A percentile compares a stretch with the other conserved stretches of the same genome.
Evolutionary conservation across 495 filamentous ascomycete genomes (phyloP).

Genomic region (Aspergillus nidulans): DNA sequence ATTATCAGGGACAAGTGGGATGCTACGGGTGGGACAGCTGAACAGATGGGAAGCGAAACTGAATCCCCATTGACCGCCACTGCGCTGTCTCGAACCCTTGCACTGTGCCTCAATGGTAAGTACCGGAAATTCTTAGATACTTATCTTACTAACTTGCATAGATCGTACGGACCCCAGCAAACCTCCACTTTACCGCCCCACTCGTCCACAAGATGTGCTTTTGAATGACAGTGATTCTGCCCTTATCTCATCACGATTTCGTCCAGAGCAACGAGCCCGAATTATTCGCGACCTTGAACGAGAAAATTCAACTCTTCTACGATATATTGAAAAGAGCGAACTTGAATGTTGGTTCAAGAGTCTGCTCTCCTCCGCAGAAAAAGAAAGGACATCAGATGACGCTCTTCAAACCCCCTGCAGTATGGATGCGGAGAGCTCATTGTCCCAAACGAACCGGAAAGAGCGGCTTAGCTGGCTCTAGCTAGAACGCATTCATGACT

Average conservation of each 20-base stretch:
- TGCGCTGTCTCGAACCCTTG: slow-evolving; percentile 30
- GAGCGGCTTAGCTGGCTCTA: slow-evolving; percentile 20
- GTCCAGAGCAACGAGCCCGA: slow-evolving; percentile 44
- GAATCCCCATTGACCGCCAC: slow-evolving; percentile 27
- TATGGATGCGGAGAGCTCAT: neutral
- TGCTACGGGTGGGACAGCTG: slow-evolving; percentile 34
- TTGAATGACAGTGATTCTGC: slow-evolving; percentile 47
- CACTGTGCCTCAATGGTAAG: slow-evolving; percentile 30
- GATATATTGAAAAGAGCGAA: slow-evolving; percentile 53
- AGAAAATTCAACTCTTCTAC: slow-evolving; percentile 49
- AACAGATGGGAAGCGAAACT: slow-evolving; percentile 22
- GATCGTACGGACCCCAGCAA: slow-evolving; percentile 10
- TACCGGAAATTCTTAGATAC: slow-evolving; percentile 1
- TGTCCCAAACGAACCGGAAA: neutral
- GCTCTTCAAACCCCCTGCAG: neutral
- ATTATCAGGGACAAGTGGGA: slow-evolving; percentile 76
- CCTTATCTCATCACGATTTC: slow-evolving; percentile 51
- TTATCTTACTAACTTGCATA: slow-evolving; percentile 13
- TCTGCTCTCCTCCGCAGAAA: slow-evolving; percentile 29
- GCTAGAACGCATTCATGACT: neutral
- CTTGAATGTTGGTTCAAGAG: slow-evolving; percentile 59
- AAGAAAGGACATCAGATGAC: neutral
- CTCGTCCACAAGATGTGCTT: slow-evolving; percentile 46
- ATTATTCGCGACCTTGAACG: slow-evolving; percentile 47
- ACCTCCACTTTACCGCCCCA: slow-evolving; percentile 34